Base-by-base conservation (phyloP, 179 eudicot genomes). In the Silene vulgaris region DNA sequence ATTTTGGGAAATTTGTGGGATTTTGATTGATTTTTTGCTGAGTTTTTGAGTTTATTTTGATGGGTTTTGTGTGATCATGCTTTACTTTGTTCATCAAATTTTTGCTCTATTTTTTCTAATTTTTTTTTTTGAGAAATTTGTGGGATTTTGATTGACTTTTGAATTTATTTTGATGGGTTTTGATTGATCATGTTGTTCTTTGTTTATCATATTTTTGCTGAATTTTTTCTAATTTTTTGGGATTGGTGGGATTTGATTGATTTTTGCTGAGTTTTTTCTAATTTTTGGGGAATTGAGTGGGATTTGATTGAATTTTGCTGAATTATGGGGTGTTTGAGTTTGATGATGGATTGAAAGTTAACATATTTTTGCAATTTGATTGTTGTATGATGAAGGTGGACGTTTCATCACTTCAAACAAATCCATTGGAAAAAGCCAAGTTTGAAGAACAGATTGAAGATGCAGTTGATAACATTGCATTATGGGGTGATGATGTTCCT, bases 401-500 rank as follows among this genome's bases (percentile, higher is more conserved):
- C 52, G 66, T 70, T 65, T 75, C 83, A 12, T 75, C 76, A 81
- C 50, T 65, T 29, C 60, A 79, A 67, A 61, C 77, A 23, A 77
- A n/a, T 30, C 82, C 70, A 72, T 78, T 77, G 74, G 86, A 83
- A 69, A 79, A 74, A 8, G 64, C 66, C 59, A 87, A 84, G 66
- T 75, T 75, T 65, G 82, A 82, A 29, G 88, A 89, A 61, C 76
- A 81, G 35, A 80, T 76, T 74, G 73, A 71, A 28, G 88, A 67
- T 48, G 74, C 80, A 19, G 76, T 77, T 71, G 76, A 85, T 29
- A 77, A 74, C 20, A 86, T 79, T 83, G 88, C 90, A 4, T 77
- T 89, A 29, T 92, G 97, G 99, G 80, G 71, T 81, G 87, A 83
- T 71, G 91, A 87, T 77, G 84, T 82, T 60, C 72, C 84, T 73